These are phyloP conservation scores for Cynara cardunculus DNA, from an alignment of 129 eudicot species.

Conservation along the genomic window DNA sequence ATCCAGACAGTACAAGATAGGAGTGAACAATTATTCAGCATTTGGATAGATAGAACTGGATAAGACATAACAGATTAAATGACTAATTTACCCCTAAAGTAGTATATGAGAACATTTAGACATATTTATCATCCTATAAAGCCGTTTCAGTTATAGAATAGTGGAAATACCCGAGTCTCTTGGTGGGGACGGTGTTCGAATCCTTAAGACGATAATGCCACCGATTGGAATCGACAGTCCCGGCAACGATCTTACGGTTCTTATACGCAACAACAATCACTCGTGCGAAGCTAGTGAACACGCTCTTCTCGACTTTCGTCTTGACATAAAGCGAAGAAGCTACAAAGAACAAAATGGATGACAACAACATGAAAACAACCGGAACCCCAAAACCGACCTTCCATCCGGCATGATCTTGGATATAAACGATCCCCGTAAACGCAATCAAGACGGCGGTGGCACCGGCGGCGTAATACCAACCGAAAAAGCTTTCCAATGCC, in stretches of 20 bases:
- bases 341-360: slow-evolving; percentile 44
- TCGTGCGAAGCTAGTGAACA: slow-evolving; percentile 21
- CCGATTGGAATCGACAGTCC: neutral
- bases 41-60: too few relatives aligned
- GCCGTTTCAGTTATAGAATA: neutral
- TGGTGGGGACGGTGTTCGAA: neutral
- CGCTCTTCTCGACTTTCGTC: slow-evolving; percentile 22
- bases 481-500: slow-evolving; percentile 52
- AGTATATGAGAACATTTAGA: neutral
- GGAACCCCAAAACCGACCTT: slow-evolving; percentile 74
- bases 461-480: slow-evolving; percentile 62
- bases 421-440: slow-evolving; percentile 51
- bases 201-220: slow-evolving; percentile 1
- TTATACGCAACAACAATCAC: slow-evolving; percentile 23
- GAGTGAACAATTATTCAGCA: too few relatives aligned
- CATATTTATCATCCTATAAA: neutral
- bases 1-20: too few relatives aligned
- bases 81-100: too few relatives aligned
- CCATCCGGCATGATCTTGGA: slow-evolving; percentile 74
- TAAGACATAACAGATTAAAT: too few relatives aligned
- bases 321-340: slow-evolving; percentile 60
- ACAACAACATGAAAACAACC: slow-evolving; percentile 41
- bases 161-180: slow-evolving; percentile 7
- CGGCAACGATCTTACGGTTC: neutral
- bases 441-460: slow-evolving; percentile 41